These are phyloP conservation scores for Akanthomyces muscarius DNA, from an alignment of 2,329 filamentous ascomycete species.

Conservation along the genomic window DNA sequence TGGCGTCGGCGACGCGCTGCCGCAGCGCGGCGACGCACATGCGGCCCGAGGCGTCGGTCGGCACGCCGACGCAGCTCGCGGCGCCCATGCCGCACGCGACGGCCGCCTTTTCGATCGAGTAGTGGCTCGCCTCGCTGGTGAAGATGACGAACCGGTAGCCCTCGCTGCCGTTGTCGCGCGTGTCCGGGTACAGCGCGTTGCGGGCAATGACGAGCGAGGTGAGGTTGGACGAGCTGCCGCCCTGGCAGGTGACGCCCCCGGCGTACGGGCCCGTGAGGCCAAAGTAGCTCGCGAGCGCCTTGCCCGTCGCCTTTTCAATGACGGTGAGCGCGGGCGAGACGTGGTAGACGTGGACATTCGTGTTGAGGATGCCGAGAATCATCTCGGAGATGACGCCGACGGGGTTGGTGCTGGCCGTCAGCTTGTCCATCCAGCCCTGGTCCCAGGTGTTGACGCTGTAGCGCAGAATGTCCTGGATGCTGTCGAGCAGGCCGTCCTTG, in stretches of 20 bases:
- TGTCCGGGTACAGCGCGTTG: slow-evolving; percentile 75
- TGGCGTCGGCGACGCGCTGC: slow-evolving; percentile 56
- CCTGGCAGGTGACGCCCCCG: slow-evolving; percentile 73
- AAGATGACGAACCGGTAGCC: slow-evolving; percentile 76
- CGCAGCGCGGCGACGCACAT: slow-evolving; percentile 68
- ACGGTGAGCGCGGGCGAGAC: slow-evolving; percentile 85
- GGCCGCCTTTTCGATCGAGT: slow-evolving; percentile 89
- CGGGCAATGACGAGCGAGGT: slow-evolving; percentile 83
- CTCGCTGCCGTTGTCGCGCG: slow-evolving; percentile 69
- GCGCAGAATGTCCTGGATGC: slow-evolving; percentile 65
- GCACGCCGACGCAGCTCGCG: slow-evolving; percentile 66
- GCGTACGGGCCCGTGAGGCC: slow-evolving; percentile 67
- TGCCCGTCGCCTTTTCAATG: slow-evolving; percentile 79
- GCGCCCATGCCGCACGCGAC: slow-evolving; percentile 82
- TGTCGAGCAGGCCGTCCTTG: slow-evolving; percentile 69
- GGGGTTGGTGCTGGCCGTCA: slow-evolving; percentile 88
- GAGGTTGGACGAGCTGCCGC: slow-evolving; percentile 79
- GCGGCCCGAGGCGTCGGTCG: slow-evolving; percentile 66
- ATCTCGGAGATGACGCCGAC: slow-evolving; percentile 85
- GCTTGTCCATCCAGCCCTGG: slow-evolving; percentile 92
- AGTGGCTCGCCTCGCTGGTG: slow-evolving; percentile 86
- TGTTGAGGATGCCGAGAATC: slow-evolving; percentile 81
- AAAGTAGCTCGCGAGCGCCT: slow-evolving; percentile 69
- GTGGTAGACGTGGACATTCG: slow-evolving; percentile 90
- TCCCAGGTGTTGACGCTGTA: slow-evolving; percentile 98